Base-by-base conservation (phyloP, 1,284 basidiomycete species). In the Agaricales sp. region DNA sequence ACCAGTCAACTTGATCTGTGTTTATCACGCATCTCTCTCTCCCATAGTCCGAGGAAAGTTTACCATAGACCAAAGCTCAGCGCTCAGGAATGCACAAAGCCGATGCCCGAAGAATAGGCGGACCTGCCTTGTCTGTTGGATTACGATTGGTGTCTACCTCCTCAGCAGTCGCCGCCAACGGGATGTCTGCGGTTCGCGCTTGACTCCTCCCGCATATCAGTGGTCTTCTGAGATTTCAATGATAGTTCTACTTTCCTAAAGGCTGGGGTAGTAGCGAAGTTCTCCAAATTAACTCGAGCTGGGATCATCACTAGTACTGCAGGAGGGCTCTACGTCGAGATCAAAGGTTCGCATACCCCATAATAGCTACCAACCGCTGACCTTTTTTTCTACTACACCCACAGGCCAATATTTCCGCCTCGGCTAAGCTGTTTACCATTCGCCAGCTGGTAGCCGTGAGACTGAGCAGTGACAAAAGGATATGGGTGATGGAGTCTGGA, bases 1-100 rank as follows among this genome's bases (percentile, higher is more conserved):
- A 8, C 90, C 92, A 12, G 90, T 94, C 53, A 95, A 98, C 69
- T 80, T 98, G 55, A 81, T 99, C 61, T 91, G 92, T 67, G 90
- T 96, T 1, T 89, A 92, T 64, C 80, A 89, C 63, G 74, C 80
- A 22, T 88, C 92, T 11, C 78, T 99, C 50, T 72, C 70, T 46
- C 73, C 77, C 53, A 93, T 99, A 64, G 78, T 75, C 4, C 72
- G 70, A 59, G 67, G 64, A 25, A 58, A 70, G 3, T 80, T 84
- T 8, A 76, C 98, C 44, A 76, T 87, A 57, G 81, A 94, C 51
- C 82, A 93, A 19, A 6, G 39, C 6, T 88, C 97, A 67, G 64
- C 39, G 39, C 6, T 88, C 97, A 67, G 64, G 73, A 48, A 66
- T 80, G 44, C 95, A 99, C 71, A 75, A 76, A 41, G 78, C 82